Evolutionary conservation across 805 yeast genomes (phyloP).

Genomic region (Saccharomycopsis schoenii): DNA sequence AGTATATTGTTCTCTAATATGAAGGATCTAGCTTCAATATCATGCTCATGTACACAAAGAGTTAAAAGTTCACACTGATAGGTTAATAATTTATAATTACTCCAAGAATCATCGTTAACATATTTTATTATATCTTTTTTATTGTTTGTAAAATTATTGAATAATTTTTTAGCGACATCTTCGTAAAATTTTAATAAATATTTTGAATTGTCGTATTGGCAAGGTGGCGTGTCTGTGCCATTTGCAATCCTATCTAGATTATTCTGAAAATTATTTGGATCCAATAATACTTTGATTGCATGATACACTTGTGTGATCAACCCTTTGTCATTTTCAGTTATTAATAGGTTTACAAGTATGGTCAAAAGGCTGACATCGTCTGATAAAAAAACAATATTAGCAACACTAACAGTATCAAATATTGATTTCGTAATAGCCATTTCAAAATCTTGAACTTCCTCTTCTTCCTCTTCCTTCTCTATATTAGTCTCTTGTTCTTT

Average conservation of each 20-base stretch:
- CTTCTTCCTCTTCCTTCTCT: neutral
- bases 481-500: neutral
- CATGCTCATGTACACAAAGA: conserved; percentile 58
- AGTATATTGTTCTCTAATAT: conserved; percentile 51
- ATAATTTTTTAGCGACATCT: conserved; percentile 49
- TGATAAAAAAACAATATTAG: neutral
- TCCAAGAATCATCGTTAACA: neutral
- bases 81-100: conserved; percentile 3
- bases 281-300: conserved; percentile 66
- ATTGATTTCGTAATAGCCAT: neutral
- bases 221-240: conserved; percentile 11
- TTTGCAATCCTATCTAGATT: conserved; percentile 11
- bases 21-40: conserved; percentile 47
- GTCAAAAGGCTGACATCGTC: conserved; percentile 39
- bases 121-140: conserved; percentile 1
- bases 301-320: conserved; percentile 75
- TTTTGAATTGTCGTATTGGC: conserved; percentile 1
- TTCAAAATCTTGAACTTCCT: neutral
- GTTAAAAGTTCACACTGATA: conserved; percentile 59
- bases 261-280: conserved; percentile 30
- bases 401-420: neutral
- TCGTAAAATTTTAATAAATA: conserved; percentile 54
- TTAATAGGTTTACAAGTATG: conserved; percentile 47
- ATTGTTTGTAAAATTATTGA: conserved; percentile 36
- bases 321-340: conserved; percentile 58